Percentiles rank a stretch among this genome's conserved stretches.
phyloP scores from a whole-genome alignment of 2,329 filamentous ascomycete species.

The Beauveria caledonica region DNA sequence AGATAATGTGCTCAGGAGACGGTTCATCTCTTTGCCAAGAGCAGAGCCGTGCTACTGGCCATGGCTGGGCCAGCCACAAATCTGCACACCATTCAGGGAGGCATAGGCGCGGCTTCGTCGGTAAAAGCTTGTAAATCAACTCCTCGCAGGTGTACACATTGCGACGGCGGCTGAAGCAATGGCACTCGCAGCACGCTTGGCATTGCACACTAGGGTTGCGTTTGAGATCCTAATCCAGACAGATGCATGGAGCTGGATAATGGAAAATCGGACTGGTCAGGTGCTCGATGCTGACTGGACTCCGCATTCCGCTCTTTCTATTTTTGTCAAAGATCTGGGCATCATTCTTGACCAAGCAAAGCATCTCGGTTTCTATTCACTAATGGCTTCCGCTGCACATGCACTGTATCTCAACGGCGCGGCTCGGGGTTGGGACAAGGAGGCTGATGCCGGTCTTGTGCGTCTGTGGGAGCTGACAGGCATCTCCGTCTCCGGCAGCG shows the following conservation, averaged over 20 bases:
- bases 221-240: conserved; percentile 37
- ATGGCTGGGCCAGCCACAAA: conserved; percentile 25
- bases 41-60: conserved; percentile 21
- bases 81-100: conserved; percentile 40
- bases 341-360: conserved; percentile 25
- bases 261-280: conserved; percentile 27
- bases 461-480: conserved; percentile 30
- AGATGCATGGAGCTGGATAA: conserved; percentile 29
- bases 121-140: conserved; percentile 52
- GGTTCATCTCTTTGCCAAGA: conserved; percentile 19
- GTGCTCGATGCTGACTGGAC: conserved; percentile 29
- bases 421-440: conserved; percentile 23
- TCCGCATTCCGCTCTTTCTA: conserved; percentile 25
- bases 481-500: conserved; percentile 16
- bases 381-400: conserved; percentile 23
- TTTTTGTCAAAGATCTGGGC: conserved; percentile 28
- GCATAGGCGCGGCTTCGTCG: conserved; percentile 44
- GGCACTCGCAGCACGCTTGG: conserved; percentile 44
- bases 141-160: conserved; percentile 51
- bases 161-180: conserved; percentile 47
- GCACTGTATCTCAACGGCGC: conserved; percentile 26
- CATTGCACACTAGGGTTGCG: conserved; percentile 41
- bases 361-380: conserved; percentile 20
- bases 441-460: conserved; percentile 27
- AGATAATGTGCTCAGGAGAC: conserved; percentile 28